A percentile compares a stretch with the other conserved stretches of the same genome.
phyloP scores from a whole-genome alignment of 2,329 filamentous ascomycete genomes.

The Apiospora arundinis region DNA sequence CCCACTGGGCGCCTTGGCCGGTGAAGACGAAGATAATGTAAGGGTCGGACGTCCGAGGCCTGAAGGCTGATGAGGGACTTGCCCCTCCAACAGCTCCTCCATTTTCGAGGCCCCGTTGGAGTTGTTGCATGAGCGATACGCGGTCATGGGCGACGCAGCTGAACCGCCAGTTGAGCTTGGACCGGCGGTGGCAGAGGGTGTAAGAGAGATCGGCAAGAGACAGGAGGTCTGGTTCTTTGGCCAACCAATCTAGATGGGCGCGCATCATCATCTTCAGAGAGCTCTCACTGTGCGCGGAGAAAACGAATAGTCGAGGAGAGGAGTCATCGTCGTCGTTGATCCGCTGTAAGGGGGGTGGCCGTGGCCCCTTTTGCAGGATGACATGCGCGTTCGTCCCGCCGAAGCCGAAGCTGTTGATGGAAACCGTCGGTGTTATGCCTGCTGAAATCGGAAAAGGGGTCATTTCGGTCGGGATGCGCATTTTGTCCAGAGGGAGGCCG shows the following conservation, averaged over 20 bases:
- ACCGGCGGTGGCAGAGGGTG: slow-evolving; percentile 30
- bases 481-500: slow-evolving; percentile 15
- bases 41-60: background rate
- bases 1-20: slow-evolving; percentile 54
- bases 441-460: background rate
- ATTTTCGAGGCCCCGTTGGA: too few relatives aligned
- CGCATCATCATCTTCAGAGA: too few relatives aligned
- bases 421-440: slow-evolving; percentile 27
- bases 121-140: background rate
- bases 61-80: too few relatives aligned
- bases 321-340: too few relatives aligned
- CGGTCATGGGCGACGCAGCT: slow-evolving; percentile 26
- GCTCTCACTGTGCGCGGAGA: too few relatives aligned
- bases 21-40: slow-evolving; percentile 44
- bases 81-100: too few relatives aligned
- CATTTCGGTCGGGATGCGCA: background rate
- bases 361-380: slow-evolving; percentile 30
- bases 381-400: slow-evolving; percentile 43
- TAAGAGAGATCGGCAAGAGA: slow-evolving; percentile 27
- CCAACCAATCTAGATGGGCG: too few relatives aligned
- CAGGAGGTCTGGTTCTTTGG: too few relatives aligned
- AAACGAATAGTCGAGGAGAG: too few relatives aligned
- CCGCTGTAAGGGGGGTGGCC: background rate
- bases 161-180: slow-evolving; percentile 26
- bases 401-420: slow-evolving; percentile 43